Evolutionary conservation across 805 yeast species (phyloP).

Genomic region (Komagataella pseudopastoris): DNA sequence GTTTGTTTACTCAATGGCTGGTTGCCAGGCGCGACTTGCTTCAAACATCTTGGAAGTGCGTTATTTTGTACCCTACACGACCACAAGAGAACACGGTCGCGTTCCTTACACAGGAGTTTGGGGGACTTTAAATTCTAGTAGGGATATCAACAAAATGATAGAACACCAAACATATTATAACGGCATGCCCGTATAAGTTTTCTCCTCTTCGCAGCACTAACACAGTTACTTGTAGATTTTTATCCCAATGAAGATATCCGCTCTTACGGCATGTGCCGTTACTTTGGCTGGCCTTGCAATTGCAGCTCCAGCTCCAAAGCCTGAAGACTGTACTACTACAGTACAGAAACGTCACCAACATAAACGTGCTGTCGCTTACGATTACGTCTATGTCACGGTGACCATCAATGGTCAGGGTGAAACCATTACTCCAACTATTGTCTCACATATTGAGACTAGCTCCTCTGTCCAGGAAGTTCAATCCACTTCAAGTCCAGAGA

Average conservation of each 20-base stretch:
- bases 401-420: constrained; percentile 35
- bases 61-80: neutral
- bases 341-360: constrained; percentile 50
- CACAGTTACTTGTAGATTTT: constrained; percentile 5
- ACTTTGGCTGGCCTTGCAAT: constrained; percentile 10
- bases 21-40: neutral
- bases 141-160: neutral
- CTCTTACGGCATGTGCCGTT: constrained; percentile 5
- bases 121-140: neutral
- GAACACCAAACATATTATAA: neutral
- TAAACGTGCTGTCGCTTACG: constrained; percentile 41
- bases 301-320: constrained; percentile 18
- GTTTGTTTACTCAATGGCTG: neutral
- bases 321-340: constrained; percentile 22
- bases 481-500: constrained; percentile 10
- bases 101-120: neutral
- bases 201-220: neutral
- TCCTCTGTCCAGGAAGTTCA: constrained; percentile 16
- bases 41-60: neutral
- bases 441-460: constrained; percentile 9
- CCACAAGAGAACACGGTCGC: neutral
- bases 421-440: constrained; percentile 22
- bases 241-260: neutral
- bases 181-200: neutral
- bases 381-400: constrained; percentile 35